phyloP scores from a whole-genome alignment of 106 monocot genomes.

The Dioscorea alata region DNA sequence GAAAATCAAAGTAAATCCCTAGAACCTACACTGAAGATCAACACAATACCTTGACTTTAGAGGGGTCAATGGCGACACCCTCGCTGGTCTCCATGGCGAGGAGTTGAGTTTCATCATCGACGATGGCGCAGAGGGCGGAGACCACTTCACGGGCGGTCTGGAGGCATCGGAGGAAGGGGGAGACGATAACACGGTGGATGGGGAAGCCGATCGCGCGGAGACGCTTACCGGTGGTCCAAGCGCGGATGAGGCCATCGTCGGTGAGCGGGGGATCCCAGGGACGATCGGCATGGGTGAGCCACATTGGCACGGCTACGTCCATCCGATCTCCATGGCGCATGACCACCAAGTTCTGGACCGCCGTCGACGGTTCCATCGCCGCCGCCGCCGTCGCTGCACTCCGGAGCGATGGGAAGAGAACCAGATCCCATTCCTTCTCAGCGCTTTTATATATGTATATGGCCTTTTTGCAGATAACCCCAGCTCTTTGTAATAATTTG shows the following conservation, averaged over 20 bases:
- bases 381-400: too few species aligned
- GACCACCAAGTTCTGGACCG: conserved; percentile 55
- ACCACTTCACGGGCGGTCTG: conserved; percentile 71
- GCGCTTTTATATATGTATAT: too few species aligned
- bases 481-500: too few species aligned
- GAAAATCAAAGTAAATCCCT: too few species aligned
- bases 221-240: conserved; percentile 57
- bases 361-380: not conserved
- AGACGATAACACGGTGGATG: conserved; percentile 66
- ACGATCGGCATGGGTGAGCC: conserved; percentile 34
- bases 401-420: too few species aligned
- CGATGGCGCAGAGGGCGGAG: conserved; percentile 47
- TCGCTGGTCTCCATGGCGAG: conserved; percentile 35
- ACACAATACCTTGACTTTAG: conserved; percentile 55
- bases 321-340: conserved; percentile 86
- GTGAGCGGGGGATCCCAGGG: conserved; percentile 86
- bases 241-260: conserved; percentile 48
- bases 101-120: conserved; percentile 26
- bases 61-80: conserved; percentile 44
- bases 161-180: conserved; percentile 87
- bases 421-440: too few species aligned
- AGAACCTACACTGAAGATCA: not conserved
- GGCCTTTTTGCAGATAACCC: too few species aligned
- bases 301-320: conserved; percentile 52
- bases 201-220: conserved; percentile 36